phyloP scores from a whole-genome alignment of 495 filamentous ascomycete species.

The Xylona heveae region DNA sequence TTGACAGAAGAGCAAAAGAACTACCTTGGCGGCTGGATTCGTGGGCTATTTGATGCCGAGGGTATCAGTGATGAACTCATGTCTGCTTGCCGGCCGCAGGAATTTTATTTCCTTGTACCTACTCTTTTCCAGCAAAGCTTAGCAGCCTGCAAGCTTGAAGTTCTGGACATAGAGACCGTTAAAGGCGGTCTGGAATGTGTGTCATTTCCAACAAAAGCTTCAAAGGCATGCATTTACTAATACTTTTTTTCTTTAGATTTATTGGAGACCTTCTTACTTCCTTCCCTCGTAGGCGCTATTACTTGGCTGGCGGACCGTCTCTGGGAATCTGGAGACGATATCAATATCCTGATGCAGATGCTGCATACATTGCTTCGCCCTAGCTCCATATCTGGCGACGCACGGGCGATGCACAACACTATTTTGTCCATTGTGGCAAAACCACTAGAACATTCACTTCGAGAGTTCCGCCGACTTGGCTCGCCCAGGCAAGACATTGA shows the following conservation, averaged over 20 bases:
- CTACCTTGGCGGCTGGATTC: conserved; percentile 68
- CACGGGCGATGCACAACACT: conserved; percentile 55
- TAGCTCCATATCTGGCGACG: conserved; percentile 58
- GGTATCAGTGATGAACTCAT: conserved; percentile 72
- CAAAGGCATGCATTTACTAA: not conserved
- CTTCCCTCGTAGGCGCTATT: conserved; percentile 64
- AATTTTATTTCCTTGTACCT: conserved; percentile 81
- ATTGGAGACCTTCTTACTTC: conserved; percentile 73
- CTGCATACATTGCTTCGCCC: conserved; percentile 58
- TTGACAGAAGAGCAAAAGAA: conserved; percentile 52
- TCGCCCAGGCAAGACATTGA: conserved; percentile 32
- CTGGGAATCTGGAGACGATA: conserved; percentile 36
- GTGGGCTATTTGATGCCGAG: conserved; percentile 67
- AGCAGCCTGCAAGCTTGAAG: conserved; percentile 45
- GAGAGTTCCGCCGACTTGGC: conserved; percentile 45
- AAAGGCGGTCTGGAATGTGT: conserved; percentile 78
- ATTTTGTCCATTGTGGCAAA: conserved; percentile 68
- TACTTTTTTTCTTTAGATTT: conserved; percentile 29
- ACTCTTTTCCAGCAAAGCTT: conserved; percentile 76
- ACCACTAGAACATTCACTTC: conserved; percentile 52
- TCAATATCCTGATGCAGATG: conserved; percentile 49
- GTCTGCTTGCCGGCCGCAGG: conserved; percentile 76
- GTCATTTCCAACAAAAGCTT: conserved; percentile 8
- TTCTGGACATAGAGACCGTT: conserved; percentile 57
- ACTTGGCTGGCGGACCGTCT: conserved; percentile 63